A percentile compares a stretch with the other conserved stretches of the same genome.
phyloP scores from a whole-genome alignment of 352 stramenopile genomes.

The Phytopythium chamaehyphon region DNA sequence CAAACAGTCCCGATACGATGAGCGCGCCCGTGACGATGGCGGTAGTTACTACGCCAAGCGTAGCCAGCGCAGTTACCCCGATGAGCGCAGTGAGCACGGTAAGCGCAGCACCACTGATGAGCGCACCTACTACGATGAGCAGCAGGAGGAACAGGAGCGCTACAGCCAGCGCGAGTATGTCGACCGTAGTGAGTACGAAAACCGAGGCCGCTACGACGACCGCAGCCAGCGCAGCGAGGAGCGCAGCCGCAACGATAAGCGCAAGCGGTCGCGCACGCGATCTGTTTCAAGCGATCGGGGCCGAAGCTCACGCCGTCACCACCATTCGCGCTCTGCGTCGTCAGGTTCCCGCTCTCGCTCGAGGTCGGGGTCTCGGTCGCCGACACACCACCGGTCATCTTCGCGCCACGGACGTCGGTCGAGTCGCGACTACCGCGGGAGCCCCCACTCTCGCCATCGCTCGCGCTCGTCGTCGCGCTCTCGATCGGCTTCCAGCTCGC shows the following conservation, averaged over 20 bases:
- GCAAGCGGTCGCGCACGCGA: conserved; percentile 25
- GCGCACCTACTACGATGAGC: not conserved
- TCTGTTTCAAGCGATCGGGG: conserved; percentile 18
- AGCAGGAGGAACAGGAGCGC: not conserved
- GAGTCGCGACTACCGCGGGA: conserved; percentile 1
- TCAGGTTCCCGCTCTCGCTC: conserved; percentile 22
- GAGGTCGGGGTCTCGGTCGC: conserved; percentile 22
- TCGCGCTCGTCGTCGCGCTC: not conserved
- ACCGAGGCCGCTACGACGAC: not conserved
- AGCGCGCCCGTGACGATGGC: not conserved
- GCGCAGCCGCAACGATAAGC: conserved; percentile 9
- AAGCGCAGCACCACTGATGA: too few relatives aligned
- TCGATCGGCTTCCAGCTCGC: conserved; percentile 1
- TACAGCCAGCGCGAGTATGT: not conserved
- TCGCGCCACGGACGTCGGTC: not conserved
- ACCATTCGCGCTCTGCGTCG: conserved; percentile 34
- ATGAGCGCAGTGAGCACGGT: too few relatives aligned
- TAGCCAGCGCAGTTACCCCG: too few relatives aligned
- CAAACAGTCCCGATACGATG: too few relatives aligned
- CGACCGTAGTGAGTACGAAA: not conserved
- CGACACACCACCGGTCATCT: conserved; percentile 5
- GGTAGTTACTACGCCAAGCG: too few relatives aligned
- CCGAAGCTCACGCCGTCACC: conserved; percentile 17
- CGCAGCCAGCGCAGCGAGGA: conserved; percentile 2
- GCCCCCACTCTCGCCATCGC: not conserved